These are phyloP conservation scores for Yamadazyma sp. DNA, from an alignment of 805 yeast species.

Conservation along the genomic window DNA sequence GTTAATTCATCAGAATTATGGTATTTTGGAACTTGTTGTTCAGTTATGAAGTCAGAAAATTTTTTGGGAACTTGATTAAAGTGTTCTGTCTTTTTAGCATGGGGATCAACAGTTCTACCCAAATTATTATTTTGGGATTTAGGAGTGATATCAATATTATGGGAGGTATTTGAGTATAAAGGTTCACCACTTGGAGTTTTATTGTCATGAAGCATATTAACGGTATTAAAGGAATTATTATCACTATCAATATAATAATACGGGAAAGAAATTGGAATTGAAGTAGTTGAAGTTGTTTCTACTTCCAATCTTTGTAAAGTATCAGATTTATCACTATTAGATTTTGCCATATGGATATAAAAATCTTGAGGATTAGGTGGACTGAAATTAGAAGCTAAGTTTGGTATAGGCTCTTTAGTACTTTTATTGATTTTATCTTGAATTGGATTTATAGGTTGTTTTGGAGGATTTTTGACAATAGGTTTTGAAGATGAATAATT, in stretches of 20 bases:
- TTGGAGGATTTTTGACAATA: no score
- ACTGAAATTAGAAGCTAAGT: no score
- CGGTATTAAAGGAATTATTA: slow-evolving; percentile 24
- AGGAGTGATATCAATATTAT: slow-evolving; percentile 6
- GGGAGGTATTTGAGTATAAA: slow-evolving; percentile 26
- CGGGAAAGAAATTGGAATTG: slow-evolving; percentile 28
- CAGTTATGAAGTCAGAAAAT: slow-evolving; percentile 38
- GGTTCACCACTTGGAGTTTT: slow-evolving; percentile 9
- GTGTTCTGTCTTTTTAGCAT: slow-evolving; percentile 2
- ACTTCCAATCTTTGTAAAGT: slow-evolving; percentile 18
- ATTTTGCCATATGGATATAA: slow-evolving; percentile 1
- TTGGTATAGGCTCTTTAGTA: no score
- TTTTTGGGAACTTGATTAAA: slow-evolving; percentile 38
- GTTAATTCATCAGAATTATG: slow-evolving; percentile 5
- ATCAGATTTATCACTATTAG: slow-evolving; percentile 9
- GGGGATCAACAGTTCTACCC: background rate
- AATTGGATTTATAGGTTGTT: no score
- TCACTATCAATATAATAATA: slow-evolving; percentile 20
- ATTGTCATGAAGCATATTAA: slow-evolving; percentile 16
- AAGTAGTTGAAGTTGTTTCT: slow-evolving; percentile 23
- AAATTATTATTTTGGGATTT: no score
- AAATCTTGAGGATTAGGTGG: slow-evolving; percentile 8
- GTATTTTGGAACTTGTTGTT: slow-evolving; percentile 26
- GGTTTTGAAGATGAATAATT: no score
- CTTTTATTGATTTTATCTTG: no score